A percentile compares a stretch with the other conserved stretches of the same genome.
Conservation (phyloP, 495 filamentous ascomycete species). For the Neurospora sp. region DNA sequence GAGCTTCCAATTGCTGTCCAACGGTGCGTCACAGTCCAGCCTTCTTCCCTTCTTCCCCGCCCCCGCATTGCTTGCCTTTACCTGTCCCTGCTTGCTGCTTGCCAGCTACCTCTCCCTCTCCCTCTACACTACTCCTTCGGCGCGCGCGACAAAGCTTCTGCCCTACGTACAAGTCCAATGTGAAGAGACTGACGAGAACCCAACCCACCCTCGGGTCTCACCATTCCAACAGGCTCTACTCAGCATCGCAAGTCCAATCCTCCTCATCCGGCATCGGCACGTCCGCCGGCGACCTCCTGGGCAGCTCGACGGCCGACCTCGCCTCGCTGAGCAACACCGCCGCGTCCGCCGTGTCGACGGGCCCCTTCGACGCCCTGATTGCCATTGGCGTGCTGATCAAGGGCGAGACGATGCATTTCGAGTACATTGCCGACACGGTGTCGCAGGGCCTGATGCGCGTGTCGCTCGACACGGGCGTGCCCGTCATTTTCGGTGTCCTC, state of each 20-base stretch:
- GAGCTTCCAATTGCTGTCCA: slow-evolving; percentile 85
- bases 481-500: slow-evolving; percentile 86
- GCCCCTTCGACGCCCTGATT: slow-evolving; percentile 84
- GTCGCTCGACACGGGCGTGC: slow-evolving; percentile 76
- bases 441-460: slow-evolving; percentile 89
- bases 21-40: slow-evolving; percentile 39
- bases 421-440: slow-evolving; percentile 90
- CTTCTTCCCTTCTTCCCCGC: not conserved
- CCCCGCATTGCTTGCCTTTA: not conserved
- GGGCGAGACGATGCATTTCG: slow-evolving; percentile 97
- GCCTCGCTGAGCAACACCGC: slow-evolving; percentile 19
- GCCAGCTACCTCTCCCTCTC: not conserved
- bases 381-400: slow-evolving; percentile 96
- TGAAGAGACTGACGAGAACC: not conserved
- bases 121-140: not conserved
- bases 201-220: not conserved
- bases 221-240: slow-evolving; percentile 54
- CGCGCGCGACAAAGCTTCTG: not conserved
- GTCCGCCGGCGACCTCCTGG: slow-evolving; percentile 72
- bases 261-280: slow-evolving; percentile 50
- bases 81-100: not conserved
- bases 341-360: slow-evolving; percentile 26
- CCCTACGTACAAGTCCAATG: not conserved
- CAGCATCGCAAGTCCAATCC: slow-evolving; percentile 78
- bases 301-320: slow-evolving; percentile 55